Percentiles rank a stretch among this genome's conserved stretches.
phyloP scores from a whole-genome alignment of 2,329 filamentous ascomycete genomes.

The Metarhizium rileyi region DNA sequence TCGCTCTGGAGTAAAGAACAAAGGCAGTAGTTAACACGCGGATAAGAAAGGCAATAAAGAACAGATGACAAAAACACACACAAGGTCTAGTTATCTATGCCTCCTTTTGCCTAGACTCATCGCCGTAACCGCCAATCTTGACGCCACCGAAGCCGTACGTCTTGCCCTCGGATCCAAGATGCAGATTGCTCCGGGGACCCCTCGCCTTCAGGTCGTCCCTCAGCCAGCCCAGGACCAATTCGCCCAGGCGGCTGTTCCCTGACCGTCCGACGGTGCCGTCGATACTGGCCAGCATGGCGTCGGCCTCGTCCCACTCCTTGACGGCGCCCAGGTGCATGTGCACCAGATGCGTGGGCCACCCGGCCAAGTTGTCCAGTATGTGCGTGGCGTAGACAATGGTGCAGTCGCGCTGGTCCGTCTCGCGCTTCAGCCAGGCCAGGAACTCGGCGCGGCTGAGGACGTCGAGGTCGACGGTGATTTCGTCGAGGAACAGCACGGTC shows the following conservation, averaged over 20 bases:
- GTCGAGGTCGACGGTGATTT: conserved; percentile 95
- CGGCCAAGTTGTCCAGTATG: conserved; percentile 87
- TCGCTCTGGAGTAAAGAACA: no score
- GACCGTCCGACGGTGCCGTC: conserved; percentile 24
- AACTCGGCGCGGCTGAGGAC: conserved; percentile 79
- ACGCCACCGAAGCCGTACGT: conserved; percentile 46
- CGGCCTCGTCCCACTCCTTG: conserved; percentile 74
- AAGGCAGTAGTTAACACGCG: not conserved
- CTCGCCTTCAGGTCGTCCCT: conserved; percentile 67
- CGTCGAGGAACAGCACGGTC: conserved; percentile 83
- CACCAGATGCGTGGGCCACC: conserved; percentile 91
- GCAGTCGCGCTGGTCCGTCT: conserved; percentile 73
- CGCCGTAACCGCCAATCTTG: conserved; percentile 45
- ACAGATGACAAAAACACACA: not conserved
- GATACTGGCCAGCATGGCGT: conserved; percentile 52
- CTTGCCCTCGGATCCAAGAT: conserved; percentile 50
- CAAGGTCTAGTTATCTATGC: conserved; percentile 12
- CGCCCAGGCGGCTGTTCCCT: conserved; percentile 77
- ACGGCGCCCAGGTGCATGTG: conserved; percentile 89
- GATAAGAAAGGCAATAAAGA: conserved; percentile 1
- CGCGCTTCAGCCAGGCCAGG: conserved; percentile 71
- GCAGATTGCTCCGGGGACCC: conserved; percentile 59
- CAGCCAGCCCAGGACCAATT: conserved; percentile 83
- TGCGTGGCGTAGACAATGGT: conserved; percentile 97
- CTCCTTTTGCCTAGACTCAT: conserved; percentile 36